Base-by-base conservation (phyloP, 1,139 yeast species). In the Pichia sp. region DNA sequence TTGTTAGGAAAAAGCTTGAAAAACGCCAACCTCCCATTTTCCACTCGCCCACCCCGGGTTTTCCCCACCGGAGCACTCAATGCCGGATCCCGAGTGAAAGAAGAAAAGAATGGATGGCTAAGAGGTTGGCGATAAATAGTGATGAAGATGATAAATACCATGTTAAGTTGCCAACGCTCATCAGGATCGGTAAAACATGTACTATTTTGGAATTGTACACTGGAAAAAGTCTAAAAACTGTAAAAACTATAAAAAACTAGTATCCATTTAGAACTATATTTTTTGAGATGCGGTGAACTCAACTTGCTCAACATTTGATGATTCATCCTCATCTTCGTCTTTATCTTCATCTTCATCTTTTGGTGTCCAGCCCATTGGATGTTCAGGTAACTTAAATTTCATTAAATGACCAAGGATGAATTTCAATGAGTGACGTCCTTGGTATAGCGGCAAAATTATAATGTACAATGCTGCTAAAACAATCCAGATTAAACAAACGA, bases 401-500 rank as follows among this genome's bases (percentile, higher is more conserved):
- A 44, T 22, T 3, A 47, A 30, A 26, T 49, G 46, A 15, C 26
- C 35, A 7, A 49, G 9, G 3, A 47, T 43, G 36, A 47, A 52
- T 20, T 16, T 35, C 7, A 59, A 40, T 11, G 64, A 56, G 23
- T 70, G 67, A 53, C 68, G 49, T 26, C 72, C 69, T 56, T 71
- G 72, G 55, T 63, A 67, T 27, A 72, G 49, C 27, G 76, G 76
- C 50, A 59, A 62, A 22, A 70, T 39, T 16, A 68, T 65, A 45
- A 72, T 69, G 50, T 61, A 65, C 6, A 57, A 35, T 4, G 70
- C 67, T 3, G 74, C 69, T 12, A 59, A 39, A 16, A 70, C 36
- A 9, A 82, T 69, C 92, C 92, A 83, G 52, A 83, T 77, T 48
- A 84, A 77, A 56, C 83, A 77, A 36, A 86, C 89, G 45, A 74